Conservation (phyloP, 768 basidiomycete genomes). For the Leccinum fibrillosum region DNA sequence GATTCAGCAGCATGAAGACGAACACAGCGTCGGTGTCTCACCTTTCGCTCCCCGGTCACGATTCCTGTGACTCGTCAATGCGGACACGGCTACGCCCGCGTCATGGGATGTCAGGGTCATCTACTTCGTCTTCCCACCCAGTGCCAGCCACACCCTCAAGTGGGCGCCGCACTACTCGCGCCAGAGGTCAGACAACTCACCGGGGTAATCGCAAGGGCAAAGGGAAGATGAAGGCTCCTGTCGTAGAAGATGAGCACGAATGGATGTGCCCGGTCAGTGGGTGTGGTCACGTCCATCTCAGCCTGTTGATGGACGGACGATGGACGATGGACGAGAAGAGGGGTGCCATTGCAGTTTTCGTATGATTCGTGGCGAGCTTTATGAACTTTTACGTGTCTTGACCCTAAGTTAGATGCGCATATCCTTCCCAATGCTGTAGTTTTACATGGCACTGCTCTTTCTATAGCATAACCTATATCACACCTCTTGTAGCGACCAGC, state of each 20-base stretch:
- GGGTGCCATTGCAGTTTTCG: slow-evolving; percentile 39
- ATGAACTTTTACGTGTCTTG: slow-evolving; percentile 16
- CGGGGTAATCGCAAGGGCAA: slow-evolving; percentile 30
- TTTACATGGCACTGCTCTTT: not conserved
- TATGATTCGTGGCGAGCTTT: slow-evolving; percentile 25
- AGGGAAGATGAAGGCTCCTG: slow-evolving; percentile 34
- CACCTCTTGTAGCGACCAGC: slow-evolving; percentile 14
- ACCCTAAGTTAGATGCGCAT: not conserved
- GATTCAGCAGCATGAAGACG: slow-evolving; percentile 14
- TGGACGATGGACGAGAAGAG: slow-evolving; percentile 58
- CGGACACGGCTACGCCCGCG: slow-evolving; percentile 59
- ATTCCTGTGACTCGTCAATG: slow-evolving; percentile 37
- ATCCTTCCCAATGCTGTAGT: slow-evolving; percentile 2
- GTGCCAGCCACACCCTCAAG: slow-evolving; percentile 3
- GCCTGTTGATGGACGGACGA: slow-evolving; percentile 52
- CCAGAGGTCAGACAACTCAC: not conserved
- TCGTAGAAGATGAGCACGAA: slow-evolving; percentile 47
- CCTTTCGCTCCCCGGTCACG: slow-evolving; percentile 24
- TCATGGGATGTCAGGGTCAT: slow-evolving; percentile 15
- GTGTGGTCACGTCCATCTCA: slow-evolving; percentile 53
- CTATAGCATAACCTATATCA: slow-evolving; percentile 15
- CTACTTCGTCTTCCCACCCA: slow-evolving; percentile 1
- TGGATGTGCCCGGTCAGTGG: slow-evolving; percentile 65
- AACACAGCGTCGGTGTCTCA: slow-evolving; percentile 2
- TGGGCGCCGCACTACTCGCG: slow-evolving; percentile 6